Base-by-base conservation (phyloP, 2,329 filamentous ascomycete genomes). In the Phyllachora maydis region DNA sequence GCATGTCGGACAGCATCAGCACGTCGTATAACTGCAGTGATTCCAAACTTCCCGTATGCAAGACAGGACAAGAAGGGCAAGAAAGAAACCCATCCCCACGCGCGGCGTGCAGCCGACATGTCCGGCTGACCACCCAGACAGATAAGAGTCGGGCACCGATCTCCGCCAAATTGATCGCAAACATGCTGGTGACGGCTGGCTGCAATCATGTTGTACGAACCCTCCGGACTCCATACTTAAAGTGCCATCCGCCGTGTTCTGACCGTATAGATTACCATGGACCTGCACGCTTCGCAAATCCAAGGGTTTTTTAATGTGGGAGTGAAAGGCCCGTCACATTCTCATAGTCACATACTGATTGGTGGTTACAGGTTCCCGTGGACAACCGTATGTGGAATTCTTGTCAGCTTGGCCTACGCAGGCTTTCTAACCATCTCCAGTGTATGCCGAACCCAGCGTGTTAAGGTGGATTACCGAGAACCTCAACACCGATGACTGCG, bases 251-350 rank as follows among this genome's bases (percentile, higher is more conserved):
- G n/a, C n/a, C n/a, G n/a, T n/a, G n/a, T n/a, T n/a, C n/a, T n/a
- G n/a, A n/a, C n/a, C n/a, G n/a, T n/a, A n/a, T n/a, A 92, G 38
- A 91, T 93, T 36, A 93, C 83, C 11, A 92, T 93, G 79, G 83
- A 93, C 42, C 62, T 93, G 28, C 83, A 93, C 43, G 83, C 82
- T 28, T 82, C 73, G 29, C 83, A 93, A 56, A 90, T 90, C 31
- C 78, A 90, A 12, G 85, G 85, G 19, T 93, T 95, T 57, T 93
- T 93, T 62, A 91, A 91, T 31, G 64, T n/a, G n/a, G n/a, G n/a
- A n/a, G n/a, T n/a, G n/a, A n/a, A n/a, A n/a, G n/a, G n/a, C n/a
- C n/a, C n/a, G n/a, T n/a, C n/a, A n/a, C n/a, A n/a, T n/a, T n/a
- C n/a, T n/a, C n/a, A n/a, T n/a, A n/a, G n/a, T n/a, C n/a, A n/a